phyloP scores from a whole-genome alignment of 2,329 filamentous ascomycete genomes.

The Fusarium sacchari region DNA sequence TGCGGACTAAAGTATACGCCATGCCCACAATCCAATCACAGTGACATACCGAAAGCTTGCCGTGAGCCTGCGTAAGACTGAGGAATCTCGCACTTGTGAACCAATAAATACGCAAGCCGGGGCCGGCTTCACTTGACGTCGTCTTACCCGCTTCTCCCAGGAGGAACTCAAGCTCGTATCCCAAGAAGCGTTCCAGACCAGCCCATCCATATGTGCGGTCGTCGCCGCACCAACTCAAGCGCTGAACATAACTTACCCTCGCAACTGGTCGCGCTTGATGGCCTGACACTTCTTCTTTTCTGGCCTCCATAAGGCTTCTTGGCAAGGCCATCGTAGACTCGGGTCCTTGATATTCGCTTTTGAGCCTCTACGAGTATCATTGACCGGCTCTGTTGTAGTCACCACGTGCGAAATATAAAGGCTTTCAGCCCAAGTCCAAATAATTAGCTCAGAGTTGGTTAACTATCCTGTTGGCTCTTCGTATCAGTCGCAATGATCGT shows the following conservation, averaged over 20 bases:
- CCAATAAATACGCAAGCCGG: background rate
- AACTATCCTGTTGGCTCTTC: fast-evolving
- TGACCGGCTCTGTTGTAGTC: no score
- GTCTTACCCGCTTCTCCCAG: background rate
- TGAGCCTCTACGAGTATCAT: background rate
- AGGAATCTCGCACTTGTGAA: background rate
- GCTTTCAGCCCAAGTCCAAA: no score
- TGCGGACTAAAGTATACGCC: background rate
- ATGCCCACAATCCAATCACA: background rate
- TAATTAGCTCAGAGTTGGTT: fast-evolving
- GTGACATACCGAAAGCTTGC: background rate
- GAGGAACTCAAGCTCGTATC: fast-evolving
- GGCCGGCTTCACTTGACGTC: fast-evolving
- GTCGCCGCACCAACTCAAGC: fast-evolving
- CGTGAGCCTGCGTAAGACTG: background rate
- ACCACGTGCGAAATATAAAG: background rate
- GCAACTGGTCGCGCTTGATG: fast-evolving
- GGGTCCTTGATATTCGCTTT: no score
- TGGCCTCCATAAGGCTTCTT: no score
- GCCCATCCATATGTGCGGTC: fast-evolving
- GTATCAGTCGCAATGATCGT: no score
- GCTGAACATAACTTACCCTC: background rate
- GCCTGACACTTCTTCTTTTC: fast-evolving
- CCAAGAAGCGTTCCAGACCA: background rate
- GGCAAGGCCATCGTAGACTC: background rate